Conservation (phyloP, 345 rosid genomes). For the Punica granatum region DNA sequence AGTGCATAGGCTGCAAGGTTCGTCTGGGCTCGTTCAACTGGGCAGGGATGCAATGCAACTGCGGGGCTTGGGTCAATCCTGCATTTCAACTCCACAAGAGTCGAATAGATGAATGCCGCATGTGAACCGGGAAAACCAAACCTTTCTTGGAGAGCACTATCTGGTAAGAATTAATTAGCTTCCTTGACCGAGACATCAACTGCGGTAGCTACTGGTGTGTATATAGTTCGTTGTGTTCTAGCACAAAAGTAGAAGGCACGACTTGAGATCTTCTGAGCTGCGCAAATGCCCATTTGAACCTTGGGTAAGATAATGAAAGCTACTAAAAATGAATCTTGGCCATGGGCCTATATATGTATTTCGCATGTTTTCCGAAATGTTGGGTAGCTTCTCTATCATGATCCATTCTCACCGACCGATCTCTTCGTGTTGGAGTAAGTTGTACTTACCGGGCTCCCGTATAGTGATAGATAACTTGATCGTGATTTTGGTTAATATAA, state of each 20-base stretch:
- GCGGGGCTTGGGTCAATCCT: slow-evolving; percentile 90
- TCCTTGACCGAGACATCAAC: not conserved
- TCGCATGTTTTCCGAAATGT: no score
- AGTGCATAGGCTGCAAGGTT: slow-evolving; percentile 69
- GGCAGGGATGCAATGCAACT: slow-evolving; percentile 95
- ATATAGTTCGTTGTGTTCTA: not conserved
- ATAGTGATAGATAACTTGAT: no score
- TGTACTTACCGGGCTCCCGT: no score
- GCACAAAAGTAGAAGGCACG: no score
- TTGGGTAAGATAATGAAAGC: not conserved
- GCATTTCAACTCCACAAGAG: slow-evolving; percentile 84
- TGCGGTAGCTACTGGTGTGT: not conserved
- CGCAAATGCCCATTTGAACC: not conserved
- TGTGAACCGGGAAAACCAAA: slow-evolving; percentile 11
- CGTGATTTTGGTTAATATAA: no score
- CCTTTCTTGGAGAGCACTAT: not conserved
- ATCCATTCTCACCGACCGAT: no score
- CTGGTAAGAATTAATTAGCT: not conserved
- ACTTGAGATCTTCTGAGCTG: not conserved
- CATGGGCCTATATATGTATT: no score
- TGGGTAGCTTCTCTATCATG: no score
- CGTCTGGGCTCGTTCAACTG: slow-evolving; percentile 87
- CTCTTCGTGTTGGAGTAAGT: no score
- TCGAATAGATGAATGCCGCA: slow-evolving; percentile 56
- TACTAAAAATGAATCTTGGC: no score